Conservation (phyloP, 2,329 filamentous ascomycete genomes). For the Xylariaceae sp. region DNA sequence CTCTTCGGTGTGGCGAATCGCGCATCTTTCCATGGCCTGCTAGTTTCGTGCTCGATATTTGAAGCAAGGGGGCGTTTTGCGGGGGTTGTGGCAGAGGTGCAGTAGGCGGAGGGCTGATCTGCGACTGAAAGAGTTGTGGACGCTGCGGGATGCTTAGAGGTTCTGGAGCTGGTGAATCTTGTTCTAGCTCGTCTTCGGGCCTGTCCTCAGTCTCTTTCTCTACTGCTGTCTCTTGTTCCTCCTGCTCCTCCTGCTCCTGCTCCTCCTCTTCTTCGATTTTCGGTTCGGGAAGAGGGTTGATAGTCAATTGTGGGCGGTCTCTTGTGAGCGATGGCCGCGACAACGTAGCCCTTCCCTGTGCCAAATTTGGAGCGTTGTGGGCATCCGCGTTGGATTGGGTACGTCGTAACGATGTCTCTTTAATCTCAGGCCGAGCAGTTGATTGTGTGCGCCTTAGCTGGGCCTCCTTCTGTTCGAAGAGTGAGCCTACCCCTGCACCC, state of each 20-base stretch:
- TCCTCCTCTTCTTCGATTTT: background rate
- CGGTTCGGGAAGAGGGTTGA: background rate
- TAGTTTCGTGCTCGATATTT: conserved; percentile 10
- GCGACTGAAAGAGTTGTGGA: conserved; percentile 15
- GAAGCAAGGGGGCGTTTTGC: conserved; percentile 16
- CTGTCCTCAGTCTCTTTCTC: background rate
- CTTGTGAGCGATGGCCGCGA: background rate
- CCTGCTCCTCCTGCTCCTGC: no score
- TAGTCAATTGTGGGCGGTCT: background rate
- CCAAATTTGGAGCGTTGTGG: conserved; percentile 14
- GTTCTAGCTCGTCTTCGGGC: background rate
- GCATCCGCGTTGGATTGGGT: conserved; percentile 24
- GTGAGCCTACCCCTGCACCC: background rate
- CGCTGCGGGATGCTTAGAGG: conserved; percentile 2
- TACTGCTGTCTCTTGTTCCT: background rate
- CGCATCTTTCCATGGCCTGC: conserved; percentile 10
- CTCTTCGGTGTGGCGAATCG: conserved; percentile 8
- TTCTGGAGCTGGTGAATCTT: background rate
- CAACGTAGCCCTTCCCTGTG: conserved; percentile 14
- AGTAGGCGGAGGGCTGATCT: conserved; percentile 19
- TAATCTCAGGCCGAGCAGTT: background rate
- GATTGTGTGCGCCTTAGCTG: conserved; percentile 25
- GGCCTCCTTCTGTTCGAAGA: conserved; percentile 5
- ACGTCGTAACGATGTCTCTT: conserved; percentile 18
- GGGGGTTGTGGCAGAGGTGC: conserved; percentile 16